phyloP scores from a whole-genome alignment of 2,329 filamentous ascomycete genomes.

The Thielaviopsis euricoi region DNA sequence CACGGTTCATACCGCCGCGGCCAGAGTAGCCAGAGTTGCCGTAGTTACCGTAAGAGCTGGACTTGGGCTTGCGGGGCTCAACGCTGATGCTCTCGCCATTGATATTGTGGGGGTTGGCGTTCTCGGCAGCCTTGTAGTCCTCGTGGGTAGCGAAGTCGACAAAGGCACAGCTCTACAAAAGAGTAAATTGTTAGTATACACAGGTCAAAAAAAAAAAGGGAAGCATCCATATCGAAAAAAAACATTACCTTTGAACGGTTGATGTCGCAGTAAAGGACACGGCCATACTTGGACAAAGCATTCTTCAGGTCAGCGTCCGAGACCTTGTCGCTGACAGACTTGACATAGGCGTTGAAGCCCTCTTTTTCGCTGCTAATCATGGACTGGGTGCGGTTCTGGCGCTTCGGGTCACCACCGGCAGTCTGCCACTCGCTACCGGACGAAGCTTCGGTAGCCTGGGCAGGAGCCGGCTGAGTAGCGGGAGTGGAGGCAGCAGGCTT shows the following conservation, averaged over 20 bases:
- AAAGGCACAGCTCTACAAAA: slow-evolving; percentile 78
- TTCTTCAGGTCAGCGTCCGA: slow-evolving; percentile 55
- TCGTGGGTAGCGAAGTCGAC: slow-evolving; percentile 76
- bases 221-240: not conserved
- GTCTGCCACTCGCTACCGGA: slow-evolving; percentile 67
- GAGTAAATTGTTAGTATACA: slow-evolving; percentile 12
- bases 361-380: slow-evolving; percentile 53
- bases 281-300: slow-evolving; percentile 54
- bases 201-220: not conserved
- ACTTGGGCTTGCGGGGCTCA: slow-evolving; percentile 73
- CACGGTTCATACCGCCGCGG: slow-evolving; percentile 37
- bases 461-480: slow-evolving; percentile 19
- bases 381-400: slow-evolving; percentile 59
- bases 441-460: slow-evolving; percentile 23
- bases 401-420: slow-evolving; percentile 67
- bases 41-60: slow-evolving; percentile 51
- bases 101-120: slow-evolving; percentile 72
- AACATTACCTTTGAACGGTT: slow-evolving; percentile 62
- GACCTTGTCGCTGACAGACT: slow-evolving; percentile 86
- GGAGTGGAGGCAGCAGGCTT: slow-evolving; percentile 22
- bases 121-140: slow-evolving; percentile 67
- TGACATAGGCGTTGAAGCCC: slow-evolving; percentile 74
- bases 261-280: slow-evolving; percentile 58
- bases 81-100: slow-evolving; percentile 70
- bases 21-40: slow-evolving; percentile 49